Evolutionary conservation across 2,329 filamentous ascomycete species (phyloP).

Genomic region (Phaeophleospora eucalypticola): DNA sequence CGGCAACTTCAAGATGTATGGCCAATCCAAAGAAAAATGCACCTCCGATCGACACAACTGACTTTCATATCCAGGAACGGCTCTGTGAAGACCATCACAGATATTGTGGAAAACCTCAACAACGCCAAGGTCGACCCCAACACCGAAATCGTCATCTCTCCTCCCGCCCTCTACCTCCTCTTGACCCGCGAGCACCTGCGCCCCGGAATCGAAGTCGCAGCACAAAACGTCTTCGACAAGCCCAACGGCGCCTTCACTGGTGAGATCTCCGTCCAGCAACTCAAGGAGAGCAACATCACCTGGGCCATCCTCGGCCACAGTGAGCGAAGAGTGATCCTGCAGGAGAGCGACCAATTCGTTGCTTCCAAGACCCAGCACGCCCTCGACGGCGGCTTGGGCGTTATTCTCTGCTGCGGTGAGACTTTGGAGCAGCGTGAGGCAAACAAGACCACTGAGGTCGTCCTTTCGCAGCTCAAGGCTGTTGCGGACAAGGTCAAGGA

Average conservation of each 20-base stretch:
- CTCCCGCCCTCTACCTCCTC: constrained; percentile 84
- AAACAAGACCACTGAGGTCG: constrained; percentile 77
- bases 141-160: constrained; percentile 89
- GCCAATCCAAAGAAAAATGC: no score
- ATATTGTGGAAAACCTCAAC: constrained; percentile 88
- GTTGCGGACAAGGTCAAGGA: constrained; percentile 74
- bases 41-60: constrained; percentile 6
- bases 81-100: constrained; percentile 81
- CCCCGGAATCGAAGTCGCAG: constrained; percentile 74
- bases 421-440: constrained; percentile 87
- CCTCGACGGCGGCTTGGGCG: constrained; percentile 76
- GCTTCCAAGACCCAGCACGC: constrained; percentile 93
- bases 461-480: constrained; percentile 79
- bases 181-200: constrained; percentile 76
- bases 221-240: constrained; percentile 89
- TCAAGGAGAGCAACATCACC: constrained; percentile 80
- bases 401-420: constrained; percentile 98
- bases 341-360: constrained; percentile 78
- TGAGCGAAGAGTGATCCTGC: constrained; percentile 85
- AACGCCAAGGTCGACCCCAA: constrained; percentile 73
- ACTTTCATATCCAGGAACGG: constrained; percentile 68
- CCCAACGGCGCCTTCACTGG: constrained; percentile 95
- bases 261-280: constrained; percentile 88
- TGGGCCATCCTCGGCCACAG: constrained; percentile 95
- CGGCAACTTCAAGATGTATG: constrained; percentile 95